Percentiles rank a stretch among this genome's conserved stretches.
Conservation (phyloP, 2,329 filamentous ascomycete genomes). For the Aurifilum marmelostoma region DNA sequence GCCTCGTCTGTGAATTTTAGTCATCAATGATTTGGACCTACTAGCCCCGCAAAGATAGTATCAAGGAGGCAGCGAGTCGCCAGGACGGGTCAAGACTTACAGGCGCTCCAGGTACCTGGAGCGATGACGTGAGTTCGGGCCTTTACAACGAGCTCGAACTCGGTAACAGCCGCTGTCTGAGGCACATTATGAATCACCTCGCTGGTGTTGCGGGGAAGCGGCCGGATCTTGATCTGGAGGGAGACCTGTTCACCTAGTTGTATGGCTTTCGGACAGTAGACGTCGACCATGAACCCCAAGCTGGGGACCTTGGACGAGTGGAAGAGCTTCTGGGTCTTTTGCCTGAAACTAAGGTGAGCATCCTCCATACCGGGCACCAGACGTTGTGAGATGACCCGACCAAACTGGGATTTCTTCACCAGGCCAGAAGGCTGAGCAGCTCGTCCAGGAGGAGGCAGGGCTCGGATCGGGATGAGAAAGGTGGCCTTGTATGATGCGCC, state of each 20-base stretch:
- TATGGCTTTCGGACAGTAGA: slow-evolving; percentile 36
- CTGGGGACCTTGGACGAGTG: slow-evolving; percentile 39
- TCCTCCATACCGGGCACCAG: slow-evolving; percentile 39
- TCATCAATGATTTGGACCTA: not conserved
- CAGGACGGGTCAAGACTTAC: not conserved
- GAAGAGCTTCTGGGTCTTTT: slow-evolving; percentile 40
- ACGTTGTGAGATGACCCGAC: slow-evolving; percentile 33
- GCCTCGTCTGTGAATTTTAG: not conserved
- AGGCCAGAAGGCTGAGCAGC: slow-evolving; percentile 32
- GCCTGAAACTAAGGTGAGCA: slow-evolving; percentile 38
- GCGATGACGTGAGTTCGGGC: slow-evolving; percentile 29
- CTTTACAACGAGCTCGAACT: slow-evolving; percentile 29
- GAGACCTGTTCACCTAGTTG: slow-evolving; percentile 37
- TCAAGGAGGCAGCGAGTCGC: not conserved
- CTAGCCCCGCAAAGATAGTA: not conserved
- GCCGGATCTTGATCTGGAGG: slow-evolving; percentile 29
- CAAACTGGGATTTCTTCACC: not conserved
- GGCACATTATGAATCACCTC: slow-evolving; percentile 22
- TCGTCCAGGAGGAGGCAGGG: slow-evolving; percentile 14
- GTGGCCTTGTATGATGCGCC: slow-evolving; percentile 25
- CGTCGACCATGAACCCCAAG: slow-evolving; percentile 35
- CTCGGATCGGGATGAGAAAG: slow-evolving; percentile 33
- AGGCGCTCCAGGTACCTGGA: slow-evolving; percentile 21
- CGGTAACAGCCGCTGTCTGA: slow-evolving; percentile 30
- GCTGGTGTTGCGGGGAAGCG: slow-evolving; percentile 29